Base-by-base conservation (phyloP, 371 early-diverging fungal species). In the Globomyces sp. region DNA sequence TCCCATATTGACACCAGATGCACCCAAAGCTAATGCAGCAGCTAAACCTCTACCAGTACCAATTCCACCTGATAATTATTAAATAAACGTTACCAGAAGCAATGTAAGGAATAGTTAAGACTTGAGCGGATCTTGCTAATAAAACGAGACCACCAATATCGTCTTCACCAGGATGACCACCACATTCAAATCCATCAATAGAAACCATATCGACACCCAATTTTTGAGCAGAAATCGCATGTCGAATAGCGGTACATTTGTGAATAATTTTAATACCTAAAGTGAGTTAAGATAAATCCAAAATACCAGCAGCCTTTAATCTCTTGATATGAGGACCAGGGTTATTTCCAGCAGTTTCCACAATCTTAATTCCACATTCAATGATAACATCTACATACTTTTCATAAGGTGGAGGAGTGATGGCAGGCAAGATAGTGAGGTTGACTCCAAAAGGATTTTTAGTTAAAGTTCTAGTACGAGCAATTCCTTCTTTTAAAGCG, bases 91-190 rank as follows among this genome's bases (percentile, higher is more conserved):
- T 24, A 24, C 24, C 24, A 2, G 90, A 89, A 1, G 91, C 91
- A 67, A 92, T 68, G 63, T 88, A 85, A 9, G 89, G 89, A 52
- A 90, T 70, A 40, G 72, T 77, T 46, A 91, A 79, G 1, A 71
- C 71, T 69, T 79, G 84, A 52, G 88, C 86, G 2, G 91, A 82
- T 63, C 87, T 86, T 45, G 89, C 89, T 58, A 91, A 80, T n/a
- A 91, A 75, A 45, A 90, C 85, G 68, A 91, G 70, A 34, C 85
- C 87, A 58, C 85, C 81, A 48, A 91, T 77, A 77, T 90, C 91
- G 68, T 91, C 90, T 76, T 91, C 91, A 58, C 91, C 91, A 6
- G 91, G 91, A 69, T 91, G 91, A 46, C 91, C 91, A 61, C 90
- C 91, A 75, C 91, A 91, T 73, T 91, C 90, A 70, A 86, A 89